Conservation (phyloP, 2,329 filamentous ascomycete genomes). For the Fusarium continuum region DNA sequence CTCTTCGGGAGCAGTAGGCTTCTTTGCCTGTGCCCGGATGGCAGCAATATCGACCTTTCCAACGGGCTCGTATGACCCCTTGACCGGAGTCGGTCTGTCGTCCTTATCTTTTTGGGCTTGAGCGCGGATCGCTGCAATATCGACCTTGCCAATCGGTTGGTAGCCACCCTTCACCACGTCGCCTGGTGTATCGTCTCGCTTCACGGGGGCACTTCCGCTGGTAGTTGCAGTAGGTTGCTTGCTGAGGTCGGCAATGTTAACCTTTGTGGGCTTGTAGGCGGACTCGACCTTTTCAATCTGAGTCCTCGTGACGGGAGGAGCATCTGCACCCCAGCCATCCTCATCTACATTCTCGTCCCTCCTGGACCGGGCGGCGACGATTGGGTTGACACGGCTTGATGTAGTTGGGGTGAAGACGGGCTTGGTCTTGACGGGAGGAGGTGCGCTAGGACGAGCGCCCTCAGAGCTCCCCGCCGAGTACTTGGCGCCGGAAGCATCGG, state of each 20-base stretch:
- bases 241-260: constrained; percentile 88
- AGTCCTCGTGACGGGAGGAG: constrained; percentile 86
- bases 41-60: constrained; percentile 98
- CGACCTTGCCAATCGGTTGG: constrained; percentile 95
- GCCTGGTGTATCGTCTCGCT: constrained; percentile 54
- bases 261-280: constrained; percentile 94
- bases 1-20: constrained; percentile 56
- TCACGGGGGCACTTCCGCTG: constrained; percentile 61
- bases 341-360: constrained; percentile 71
- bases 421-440: constrained; percentile 83
- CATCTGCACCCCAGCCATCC: constrained; percentile 95
- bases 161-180: constrained; percentile 88
- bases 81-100: constrained; percentile 84
- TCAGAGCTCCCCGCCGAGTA: constrained; percentile 78
- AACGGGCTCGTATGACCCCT: constrained; percentile 92
- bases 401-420: constrained; percentile 87
- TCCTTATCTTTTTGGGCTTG: constrained; percentile 76
- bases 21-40: constrained; percentile 85
- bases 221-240: constrained; percentile 75
- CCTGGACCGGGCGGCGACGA: constrained; percentile 71
- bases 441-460: constrained; percentile 61
- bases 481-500: constrained; percentile 93
- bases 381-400: constrained; percentile 67
- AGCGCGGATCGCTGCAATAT: constrained; percentile 88
- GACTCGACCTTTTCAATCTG: constrained; percentile 91